Evolutionary conservation across 2,329 filamentous ascomycete species (phyloP), one percentile per base, ranked within the genome.

Genomic region (Madurella mycetomatis): DNA sequence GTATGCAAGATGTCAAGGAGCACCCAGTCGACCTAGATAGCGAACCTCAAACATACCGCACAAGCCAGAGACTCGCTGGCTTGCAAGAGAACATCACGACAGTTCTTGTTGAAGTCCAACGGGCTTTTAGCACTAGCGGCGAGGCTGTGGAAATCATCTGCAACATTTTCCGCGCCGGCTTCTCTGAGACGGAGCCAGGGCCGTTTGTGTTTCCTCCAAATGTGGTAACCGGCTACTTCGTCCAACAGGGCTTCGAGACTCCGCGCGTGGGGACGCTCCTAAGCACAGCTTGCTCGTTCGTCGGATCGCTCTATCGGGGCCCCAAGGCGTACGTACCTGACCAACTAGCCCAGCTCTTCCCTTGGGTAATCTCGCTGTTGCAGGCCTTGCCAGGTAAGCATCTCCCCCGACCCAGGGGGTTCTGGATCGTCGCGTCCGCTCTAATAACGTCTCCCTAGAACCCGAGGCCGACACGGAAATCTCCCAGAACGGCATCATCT

Each of bases 101-200:
- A 5, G 72, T 80, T 12, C 68, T 83, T 34, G 66, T 73, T 11
- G 70, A 74, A n/a, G 59, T 79, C 4, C 78, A 80, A 56, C 58
- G 65, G 2, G 65, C 80, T 0, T 85, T 90, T 44, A 77, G 75
- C 3, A 71, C 70, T 2, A 83, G 81, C 54, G 79, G 82, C 18
- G 89, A 92, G 60, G 79, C 90, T 11, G 78, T 87, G 18, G 88
- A 92, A 64, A 77, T 82, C 4, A 83, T 86, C 34, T 94, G 89
- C 70, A 78, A 77, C 54, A 81, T 92, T 46, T 76, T 92, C 47
- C 82, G 85, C 41, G 81, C 84, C 17, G 90, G 90, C 0, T 92
- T 92, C 64, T 85, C 85, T 1, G 90, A 95, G 68, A 80, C 77
- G 0, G 80, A 84, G 25, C 82, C 86, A 2, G 89, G 89, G 0